These are phyloP conservation scores for Backusella circina DNA, from an alignment of 192 early-diverging fungal genomes.

Conservation along the genomic window DNA sequence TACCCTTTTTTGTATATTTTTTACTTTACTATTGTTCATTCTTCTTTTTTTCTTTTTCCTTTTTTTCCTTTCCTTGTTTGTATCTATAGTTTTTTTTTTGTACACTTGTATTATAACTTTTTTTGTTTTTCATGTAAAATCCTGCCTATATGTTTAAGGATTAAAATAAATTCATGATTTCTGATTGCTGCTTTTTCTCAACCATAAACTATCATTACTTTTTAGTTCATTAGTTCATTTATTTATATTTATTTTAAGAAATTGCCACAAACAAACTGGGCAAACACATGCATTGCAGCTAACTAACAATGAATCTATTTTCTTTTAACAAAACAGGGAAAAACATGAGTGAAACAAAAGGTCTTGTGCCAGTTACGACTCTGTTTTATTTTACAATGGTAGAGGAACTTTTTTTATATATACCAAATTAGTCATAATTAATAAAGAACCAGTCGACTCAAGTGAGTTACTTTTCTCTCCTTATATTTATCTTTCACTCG, in stretches of 20 bases:
- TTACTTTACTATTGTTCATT: background rate
- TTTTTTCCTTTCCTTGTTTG: background rate
- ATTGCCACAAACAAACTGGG: constrained; percentile 2
- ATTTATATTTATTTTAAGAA: background rate
- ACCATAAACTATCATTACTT: background rate
- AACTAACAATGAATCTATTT: background rate
- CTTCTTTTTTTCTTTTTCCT: background rate
- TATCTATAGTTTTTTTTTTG: constrained; percentile 6
- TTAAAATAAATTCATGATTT: background rate
- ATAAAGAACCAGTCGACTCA: background rate
- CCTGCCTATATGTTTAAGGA: constrained; percentile 2
- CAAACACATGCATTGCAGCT: background rate
- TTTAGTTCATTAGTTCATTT: background rate
- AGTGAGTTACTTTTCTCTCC: background rate
- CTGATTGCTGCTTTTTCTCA: background rate
- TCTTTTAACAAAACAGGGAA: background rate
- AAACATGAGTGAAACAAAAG: background rate
- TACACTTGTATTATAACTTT: constrained; percentile 7
- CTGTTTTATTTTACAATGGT: background rate
- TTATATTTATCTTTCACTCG: background rate
- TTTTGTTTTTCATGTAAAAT: background rate
- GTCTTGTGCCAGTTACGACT: background rate
- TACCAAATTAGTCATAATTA: background rate
- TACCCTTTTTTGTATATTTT: background rate
- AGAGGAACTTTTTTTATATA: background rate